Conservation (phyloP, 1,284 basidiomycete genomes). For the Moniliella sp. region DNA sequence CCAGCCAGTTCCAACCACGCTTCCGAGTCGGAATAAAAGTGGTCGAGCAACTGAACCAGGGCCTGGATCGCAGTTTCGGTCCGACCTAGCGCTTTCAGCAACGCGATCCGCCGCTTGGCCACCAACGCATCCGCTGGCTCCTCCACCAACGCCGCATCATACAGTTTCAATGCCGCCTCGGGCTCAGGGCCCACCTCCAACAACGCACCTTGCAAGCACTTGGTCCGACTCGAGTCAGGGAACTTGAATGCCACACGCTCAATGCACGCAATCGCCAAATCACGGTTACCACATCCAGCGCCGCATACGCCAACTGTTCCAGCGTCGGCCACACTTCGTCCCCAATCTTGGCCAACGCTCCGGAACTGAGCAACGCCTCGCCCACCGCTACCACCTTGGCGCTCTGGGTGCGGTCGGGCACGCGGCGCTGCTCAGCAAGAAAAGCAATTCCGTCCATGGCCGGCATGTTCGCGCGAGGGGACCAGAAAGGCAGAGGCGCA, state of each 20-base stretch:
- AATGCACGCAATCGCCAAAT: slow-evolving; percentile 66
- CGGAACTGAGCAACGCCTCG: slow-evolving; percentile 39
- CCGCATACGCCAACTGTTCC: slow-evolving; percentile 67
- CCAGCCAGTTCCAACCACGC: slow-evolving; percentile 84
- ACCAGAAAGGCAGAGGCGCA: no score
- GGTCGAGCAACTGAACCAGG: slow-evolving; percentile 62
- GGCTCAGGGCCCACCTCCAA: slow-evolving; percentile 48
- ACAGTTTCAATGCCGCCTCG: slow-evolving; percentile 44
- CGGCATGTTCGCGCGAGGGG: no score
- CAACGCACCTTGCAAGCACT: slow-evolving; percentile 60
- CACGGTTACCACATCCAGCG: slow-evolving; percentile 59
- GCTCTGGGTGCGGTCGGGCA: slow-evolving; percentile 43
- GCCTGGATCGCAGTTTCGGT: slow-evolving; percentile 46
- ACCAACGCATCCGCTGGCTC: slow-evolving; percentile 58
- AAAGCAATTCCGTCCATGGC: no score
- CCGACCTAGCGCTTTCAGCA: slow-evolving; percentile 31
- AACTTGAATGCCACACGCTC: slow-evolving; percentile 50
- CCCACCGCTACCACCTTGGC: slow-evolving; percentile 51
- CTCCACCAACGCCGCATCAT: slow-evolving; percentile 46
- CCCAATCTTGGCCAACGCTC: slow-evolving; percentile 37
- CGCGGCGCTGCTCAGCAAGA: slow-evolving; percentile 3
- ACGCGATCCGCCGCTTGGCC: slow-evolving; percentile 62
- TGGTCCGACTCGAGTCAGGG: slow-evolving; percentile 58
- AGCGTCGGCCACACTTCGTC: slow-evolving; percentile 49
- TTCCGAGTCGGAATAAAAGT: slow-evolving; percentile 73